Conservation (phyloP, 2,329 filamentous ascomycete genomes). For the Balansia obtecta region DNA sequence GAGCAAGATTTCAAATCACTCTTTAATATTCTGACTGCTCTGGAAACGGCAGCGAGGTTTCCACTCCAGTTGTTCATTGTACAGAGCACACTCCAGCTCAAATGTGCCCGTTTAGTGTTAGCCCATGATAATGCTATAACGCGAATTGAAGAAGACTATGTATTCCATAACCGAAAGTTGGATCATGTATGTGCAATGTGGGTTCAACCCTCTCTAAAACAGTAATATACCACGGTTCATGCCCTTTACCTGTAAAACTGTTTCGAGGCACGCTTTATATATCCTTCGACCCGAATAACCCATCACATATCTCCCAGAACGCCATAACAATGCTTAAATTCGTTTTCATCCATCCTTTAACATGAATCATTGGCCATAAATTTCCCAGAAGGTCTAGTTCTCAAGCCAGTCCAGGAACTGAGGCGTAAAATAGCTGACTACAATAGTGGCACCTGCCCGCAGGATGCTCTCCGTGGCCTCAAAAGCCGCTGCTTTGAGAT, state of each 20-base stretch:
- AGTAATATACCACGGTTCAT: no score
- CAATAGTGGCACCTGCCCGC: constrained; percentile 81
- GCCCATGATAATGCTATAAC: no score
- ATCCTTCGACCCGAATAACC: not conserved
- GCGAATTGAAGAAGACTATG: no score
- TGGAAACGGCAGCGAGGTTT: no score
- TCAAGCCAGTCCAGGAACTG: constrained; percentile 59
- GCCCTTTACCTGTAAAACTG: not conserved
- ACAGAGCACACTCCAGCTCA: no score
- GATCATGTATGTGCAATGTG: no score
- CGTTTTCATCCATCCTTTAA: not conserved
- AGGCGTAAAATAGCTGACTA: constrained; percentile 90
- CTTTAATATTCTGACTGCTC: no score
- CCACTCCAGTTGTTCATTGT: no score
- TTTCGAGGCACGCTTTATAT: not conserved
- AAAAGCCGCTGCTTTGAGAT: constrained; percentile 86
- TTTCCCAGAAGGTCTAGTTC: constrained; percentile 23
- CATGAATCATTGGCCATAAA: not conserved
- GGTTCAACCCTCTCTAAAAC: no score
- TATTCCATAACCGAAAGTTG: no score
- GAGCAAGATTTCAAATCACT: no score
- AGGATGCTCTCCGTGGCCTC: constrained; percentile 91
- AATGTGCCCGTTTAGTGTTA: no score
- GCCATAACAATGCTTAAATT: not conserved
- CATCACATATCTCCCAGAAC: not conserved